A percentile compares a stretch with the other conserved stretches of the same genome.
phyloP scores from a whole-genome alignment of 139 green algal genomes.

The Micractinium sp. region DNA sequence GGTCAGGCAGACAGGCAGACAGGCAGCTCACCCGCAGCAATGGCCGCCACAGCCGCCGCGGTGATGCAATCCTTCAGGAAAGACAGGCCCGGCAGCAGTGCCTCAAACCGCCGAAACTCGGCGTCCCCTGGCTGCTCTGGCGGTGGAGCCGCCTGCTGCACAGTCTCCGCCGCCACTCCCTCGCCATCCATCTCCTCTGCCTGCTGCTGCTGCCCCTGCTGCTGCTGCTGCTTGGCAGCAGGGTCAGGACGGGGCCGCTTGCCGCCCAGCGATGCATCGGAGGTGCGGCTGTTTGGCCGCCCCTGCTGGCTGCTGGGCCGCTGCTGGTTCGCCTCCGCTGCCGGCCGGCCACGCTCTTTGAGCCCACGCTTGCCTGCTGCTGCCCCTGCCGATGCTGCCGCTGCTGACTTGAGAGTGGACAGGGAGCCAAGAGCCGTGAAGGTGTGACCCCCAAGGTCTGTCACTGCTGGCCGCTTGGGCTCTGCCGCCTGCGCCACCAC shows the following conservation, averaged over 20 bases:
- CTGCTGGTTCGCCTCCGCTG: neutral
- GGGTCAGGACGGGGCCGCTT: neutral
- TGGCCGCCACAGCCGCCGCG: neutral
- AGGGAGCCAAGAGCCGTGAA: neutral
- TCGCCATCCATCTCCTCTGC: neutral
- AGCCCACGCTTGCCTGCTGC: neutral
- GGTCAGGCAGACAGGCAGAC: neutral
- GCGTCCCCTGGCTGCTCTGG: neutral
- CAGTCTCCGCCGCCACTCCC: neutral
- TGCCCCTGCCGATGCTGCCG: neutral
- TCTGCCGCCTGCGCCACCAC: too few relatives aligned
- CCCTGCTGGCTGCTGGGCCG: neutral
- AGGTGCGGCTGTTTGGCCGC: neutral
- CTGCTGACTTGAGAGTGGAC: neutral
- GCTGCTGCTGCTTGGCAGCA: neutral
- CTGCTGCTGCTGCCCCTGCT: neutral
- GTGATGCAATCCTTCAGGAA: slow-evolving; percentile 10
- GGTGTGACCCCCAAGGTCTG: neutral
- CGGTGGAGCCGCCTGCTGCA: neutral
- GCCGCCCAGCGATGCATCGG: neutral
- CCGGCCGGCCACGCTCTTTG: neutral
- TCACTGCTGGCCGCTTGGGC: slow-evolving; percentile 1
- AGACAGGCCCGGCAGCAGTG: slow-evolving; percentile 21
- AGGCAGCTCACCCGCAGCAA: neutral
- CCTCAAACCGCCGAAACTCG: slow-evolving; percentile 1